A percentile compares a stretch with the other conserved stretches of the same genome.
Evolutionary conservation across 2,329 filamentous ascomycete genomes (phyloP).

Genomic region (Colletotrichum horii): DNA sequence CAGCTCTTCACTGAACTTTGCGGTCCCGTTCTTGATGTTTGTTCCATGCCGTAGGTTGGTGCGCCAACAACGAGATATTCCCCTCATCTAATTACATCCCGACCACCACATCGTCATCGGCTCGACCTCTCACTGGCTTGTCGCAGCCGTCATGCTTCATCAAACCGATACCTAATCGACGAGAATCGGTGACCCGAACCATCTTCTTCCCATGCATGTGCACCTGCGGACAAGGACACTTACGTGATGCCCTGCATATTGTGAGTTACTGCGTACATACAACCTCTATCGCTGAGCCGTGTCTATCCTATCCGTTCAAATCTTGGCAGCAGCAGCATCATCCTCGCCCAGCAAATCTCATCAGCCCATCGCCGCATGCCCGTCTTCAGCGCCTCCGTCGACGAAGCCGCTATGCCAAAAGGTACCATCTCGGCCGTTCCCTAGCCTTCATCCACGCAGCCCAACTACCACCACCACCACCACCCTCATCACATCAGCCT

Average conservation of each 20-base stretch:
- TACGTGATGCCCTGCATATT: not conserved
- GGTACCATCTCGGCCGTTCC: not conserved
- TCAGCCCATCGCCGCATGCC: not conserved
- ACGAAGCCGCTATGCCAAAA: not conserved
- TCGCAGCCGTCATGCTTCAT: not conserved
- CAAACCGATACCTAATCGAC: not conserved
- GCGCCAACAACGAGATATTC: not conserved
- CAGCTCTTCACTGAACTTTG: not conserved
- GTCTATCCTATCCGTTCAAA: not conserved
- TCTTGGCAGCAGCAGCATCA: not conserved
- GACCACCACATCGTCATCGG: not conserved
- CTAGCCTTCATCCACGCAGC: not conserved
- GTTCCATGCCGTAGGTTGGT: not conserved
- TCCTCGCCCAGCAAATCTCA: not conserved
- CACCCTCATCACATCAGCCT: slow-evolving; percentile 7
- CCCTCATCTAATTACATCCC: not conserved
- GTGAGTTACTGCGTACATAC: not conserved
- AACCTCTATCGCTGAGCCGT: not conserved
- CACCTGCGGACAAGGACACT: not conserved
- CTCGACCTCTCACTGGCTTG: not conserved
- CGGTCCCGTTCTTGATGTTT: not conserved
- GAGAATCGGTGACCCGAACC: not conserved
- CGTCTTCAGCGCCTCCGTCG: not conserved
- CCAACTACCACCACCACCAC: not conserved
- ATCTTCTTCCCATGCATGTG: not conserved